A percentile compares a stretch with the other conserved stretches of the same genome.
Evolutionary conservation across 176 grass and related monocot species (phyloP).

Genomic region (Hyparrhenia diplandra): DNA sequence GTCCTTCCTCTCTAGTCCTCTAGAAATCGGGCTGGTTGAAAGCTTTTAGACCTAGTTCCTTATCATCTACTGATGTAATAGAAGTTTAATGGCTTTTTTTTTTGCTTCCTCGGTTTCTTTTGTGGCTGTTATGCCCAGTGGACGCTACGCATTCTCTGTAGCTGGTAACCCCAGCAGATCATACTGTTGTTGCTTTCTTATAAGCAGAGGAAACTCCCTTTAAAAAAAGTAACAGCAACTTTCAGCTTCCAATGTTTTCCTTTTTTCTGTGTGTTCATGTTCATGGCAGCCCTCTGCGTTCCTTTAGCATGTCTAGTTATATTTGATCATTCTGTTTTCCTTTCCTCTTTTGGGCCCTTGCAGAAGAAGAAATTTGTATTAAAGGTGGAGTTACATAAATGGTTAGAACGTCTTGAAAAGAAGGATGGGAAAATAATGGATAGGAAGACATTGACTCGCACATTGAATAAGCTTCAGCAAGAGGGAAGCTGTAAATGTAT

Average conservation of each 20-base stretch:
- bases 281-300: constrained; percentile 3
- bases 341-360: constrained; percentile 19
- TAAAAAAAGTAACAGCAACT: not conserved
- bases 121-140: too few species aligned
- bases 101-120: too few species aligned
- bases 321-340: constrained; percentile 12
- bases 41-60: too few species aligned
- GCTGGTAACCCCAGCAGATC: too few species aligned
- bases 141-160: too few species aligned
- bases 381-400: constrained; percentile 76
- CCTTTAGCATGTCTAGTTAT: not conserved
- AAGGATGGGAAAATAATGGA: constrained; percentile 74
- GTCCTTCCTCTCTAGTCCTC: too few species aligned
- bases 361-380: constrained; percentile 86
- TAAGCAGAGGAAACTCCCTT: too few species aligned
- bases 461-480: constrained; percentile 87
- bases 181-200: too few species aligned
- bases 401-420: constrained; percentile 74
- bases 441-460: constrained; percentile 71
- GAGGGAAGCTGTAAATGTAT: constrained; percentile 76
- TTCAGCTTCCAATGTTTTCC: not conserved
- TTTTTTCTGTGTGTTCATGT: not conserved
- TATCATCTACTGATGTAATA: too few species aligned
- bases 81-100: too few species aligned
- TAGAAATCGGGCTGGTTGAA: too few species aligned